Base-by-base conservation (phyloP, 2,329 filamentous ascomycete genomes). In the Hortaea sp. region DNA sequence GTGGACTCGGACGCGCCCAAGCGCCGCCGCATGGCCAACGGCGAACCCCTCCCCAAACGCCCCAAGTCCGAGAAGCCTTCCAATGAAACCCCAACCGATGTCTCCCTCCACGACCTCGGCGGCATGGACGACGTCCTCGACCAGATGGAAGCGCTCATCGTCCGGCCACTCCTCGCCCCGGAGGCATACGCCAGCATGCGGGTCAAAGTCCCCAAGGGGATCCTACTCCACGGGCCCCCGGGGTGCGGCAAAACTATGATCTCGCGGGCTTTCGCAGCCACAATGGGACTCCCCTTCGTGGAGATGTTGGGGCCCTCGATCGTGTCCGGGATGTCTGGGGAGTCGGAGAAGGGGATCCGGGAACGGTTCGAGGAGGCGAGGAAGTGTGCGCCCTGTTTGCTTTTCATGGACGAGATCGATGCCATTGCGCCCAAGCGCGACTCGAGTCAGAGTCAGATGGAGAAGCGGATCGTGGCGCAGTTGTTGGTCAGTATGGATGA, bases 341-440 rank as follows among this genome's bases (percentile, higher is more conserved):
- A 92, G 61, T 90, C 85, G 0, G 87, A 94, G 64, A 89, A 89
- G 69, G 87, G 88, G 49, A 78, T 94, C 29, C 75, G 87, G 32
- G 85, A 90, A 53, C 75, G 88, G 41, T 94, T 94, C 50, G 89
- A 97, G 9, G 86, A 92, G 59, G 92, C 92, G 0, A 87, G 86
- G 62, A 77, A 79, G 46, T 75, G 89, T 34, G 89, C 90, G 0
- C 92, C 92, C 0, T 94, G 88, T 58, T 73, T 98, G 5, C 76
- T 98, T 4, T 94, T 95, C 59, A 85, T 97, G 47, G 88, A 95
- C 55, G 84, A 95, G 56, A 86, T 97, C 44, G 89, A 98, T 64
- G 83, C 84, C 4, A 92, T 97, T 57, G 86, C 88, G 42, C 85
- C 86, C 0, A 94, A 94, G 63, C 76, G 85, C 46, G 87, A 94